Percentiles rank a stretch among this genome's conserved stretches.
phyloP scores from a whole-genome alignment of 441 rosid genomes.

The Populus hybrid region DNA sequence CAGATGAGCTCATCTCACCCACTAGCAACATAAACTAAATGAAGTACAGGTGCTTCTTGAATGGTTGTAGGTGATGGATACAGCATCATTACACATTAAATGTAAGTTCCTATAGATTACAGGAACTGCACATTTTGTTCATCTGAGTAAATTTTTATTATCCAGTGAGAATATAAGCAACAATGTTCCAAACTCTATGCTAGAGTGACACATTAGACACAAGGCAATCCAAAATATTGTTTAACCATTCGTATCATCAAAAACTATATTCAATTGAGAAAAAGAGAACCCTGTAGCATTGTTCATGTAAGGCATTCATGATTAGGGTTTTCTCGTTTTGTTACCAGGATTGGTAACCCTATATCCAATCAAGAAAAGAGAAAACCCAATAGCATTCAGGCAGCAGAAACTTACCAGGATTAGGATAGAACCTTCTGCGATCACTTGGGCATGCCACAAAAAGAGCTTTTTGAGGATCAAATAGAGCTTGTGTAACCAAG shows the following conservation, averaged over 20 bases:
- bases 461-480: conserved; percentile 61
- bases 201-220: background rate
- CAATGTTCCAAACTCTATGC: background rate
- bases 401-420: conserved; percentile 58
- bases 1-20: background rate
- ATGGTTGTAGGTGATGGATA: background rate
- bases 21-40: background rate
- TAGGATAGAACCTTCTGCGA: conserved; percentile 86
- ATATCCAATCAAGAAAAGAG: background rate
- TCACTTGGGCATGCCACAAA: conserved; percentile 76
- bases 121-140: background rate
- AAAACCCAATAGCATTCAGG: background rate
- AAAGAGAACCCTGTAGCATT: background rate
- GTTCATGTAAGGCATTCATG: background rate
- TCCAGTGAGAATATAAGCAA: background rate
- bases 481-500: conserved; percentile 76
- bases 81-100: background rate
- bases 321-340: background rate
- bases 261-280: background rate
- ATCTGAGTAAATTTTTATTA: background rate
- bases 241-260: too few species aligned
- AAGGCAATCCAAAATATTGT: background rate
- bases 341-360: background rate
- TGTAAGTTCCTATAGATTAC: background rate
- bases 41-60: background rate